Evolutionary conservation across 2,329 filamentous ascomycete species (phyloP).

Genomic region (Emmonsia crescens): DNA sequence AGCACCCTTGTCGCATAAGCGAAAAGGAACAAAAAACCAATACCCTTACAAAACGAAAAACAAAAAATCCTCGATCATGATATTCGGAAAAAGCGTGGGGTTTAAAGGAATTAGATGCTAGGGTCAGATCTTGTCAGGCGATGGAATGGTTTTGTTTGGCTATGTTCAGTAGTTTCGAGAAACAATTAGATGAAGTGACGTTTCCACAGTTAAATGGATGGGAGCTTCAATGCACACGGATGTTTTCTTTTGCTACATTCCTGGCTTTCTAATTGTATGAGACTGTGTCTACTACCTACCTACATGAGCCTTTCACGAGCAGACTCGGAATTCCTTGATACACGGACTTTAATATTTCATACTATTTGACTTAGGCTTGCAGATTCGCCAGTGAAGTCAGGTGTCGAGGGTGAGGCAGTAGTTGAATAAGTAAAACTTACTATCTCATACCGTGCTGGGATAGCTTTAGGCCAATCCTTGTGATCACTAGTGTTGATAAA

Average conservation of each 20-base stretch:
- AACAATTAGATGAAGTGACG: not conserved
- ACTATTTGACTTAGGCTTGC: not conserved
- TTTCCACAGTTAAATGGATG: not conserved
- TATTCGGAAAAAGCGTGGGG: not conserved
- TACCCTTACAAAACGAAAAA: slow-evolving; percentile 1
- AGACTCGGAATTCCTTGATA: not conserved
- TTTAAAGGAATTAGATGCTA: not conserved
- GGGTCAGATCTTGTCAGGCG: not conserved
- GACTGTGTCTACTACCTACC: not conserved
- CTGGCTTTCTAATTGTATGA: not conserved
- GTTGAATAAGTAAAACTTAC: not conserved
- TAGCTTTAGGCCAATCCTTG: too few relatives aligned
- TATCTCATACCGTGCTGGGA: not conserved
- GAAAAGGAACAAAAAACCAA: slow-evolving; percentile 7
- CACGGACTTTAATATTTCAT: not conserved
- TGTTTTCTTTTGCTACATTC: not conserved
- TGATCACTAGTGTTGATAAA: too few relatives aligned
- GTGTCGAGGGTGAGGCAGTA: not conserved
- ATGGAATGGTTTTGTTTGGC: not conserved
- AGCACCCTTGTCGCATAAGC: slow-evolving; percentile 84
- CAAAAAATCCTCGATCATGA: not conserved
- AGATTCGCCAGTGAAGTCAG: not conserved
- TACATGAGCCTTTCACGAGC: not conserved
- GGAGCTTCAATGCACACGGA: not conserved
- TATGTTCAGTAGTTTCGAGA: not conserved